A percentile compares a stretch with the other conserved stretches of the same genome.
These are phyloP conservation scores for Microsporum ferrugineum DNA, from an alignment of 2,329 filamentous ascomycete genomes.

Conservation along the genomic window DNA sequence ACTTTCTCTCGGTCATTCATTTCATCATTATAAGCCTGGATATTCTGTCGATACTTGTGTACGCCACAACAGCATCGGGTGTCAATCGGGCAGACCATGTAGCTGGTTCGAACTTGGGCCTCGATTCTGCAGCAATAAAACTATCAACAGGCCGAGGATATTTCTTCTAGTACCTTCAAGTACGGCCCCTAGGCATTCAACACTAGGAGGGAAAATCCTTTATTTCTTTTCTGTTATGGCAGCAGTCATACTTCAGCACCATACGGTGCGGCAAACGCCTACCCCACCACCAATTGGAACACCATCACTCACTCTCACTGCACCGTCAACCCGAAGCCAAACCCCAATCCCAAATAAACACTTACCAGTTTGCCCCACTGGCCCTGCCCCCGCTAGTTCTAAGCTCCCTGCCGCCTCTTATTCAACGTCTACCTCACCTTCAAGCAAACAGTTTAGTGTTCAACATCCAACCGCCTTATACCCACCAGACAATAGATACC, in stretches of 20 bases:
- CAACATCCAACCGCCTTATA: slow-evolving; percentile 59
- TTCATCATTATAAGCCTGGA: neutral
- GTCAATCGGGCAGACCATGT: neutral
- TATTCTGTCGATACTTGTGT: neutral
- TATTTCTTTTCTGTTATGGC: slow-evolving; percentile 27
- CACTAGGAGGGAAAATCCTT: neutral
- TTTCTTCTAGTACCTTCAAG: neutral
- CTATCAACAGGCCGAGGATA: neutral
- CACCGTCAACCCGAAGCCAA: slow-evolving; percentile 38
- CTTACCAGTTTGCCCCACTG: slow-evolving; percentile 76
- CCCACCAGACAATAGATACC: slow-evolving; percentile 55
- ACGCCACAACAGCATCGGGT: neutral
- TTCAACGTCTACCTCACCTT: slow-evolving; percentile 46
- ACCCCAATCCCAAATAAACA: slow-evolving; percentile 76
- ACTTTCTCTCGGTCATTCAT: neutral
- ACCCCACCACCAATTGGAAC: slow-evolving; percentile 39
- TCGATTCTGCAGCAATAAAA: neutral
- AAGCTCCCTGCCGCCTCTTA: slow-evolving; percentile 47
- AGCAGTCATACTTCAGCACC: slow-evolving; percentile 38
- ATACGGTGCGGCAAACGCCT: slow-evolving; percentile 37
- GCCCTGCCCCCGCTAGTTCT: slow-evolving; percentile 43
- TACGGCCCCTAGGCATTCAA: neutral
- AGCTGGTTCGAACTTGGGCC: neutral
- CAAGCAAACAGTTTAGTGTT: slow-evolving; percentile 33
- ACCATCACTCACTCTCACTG: slow-evolving; percentile 44